Base-by-base conservation (phyloP, 139 green algal genomes). In the Volvox reticuliferus region DNA sequence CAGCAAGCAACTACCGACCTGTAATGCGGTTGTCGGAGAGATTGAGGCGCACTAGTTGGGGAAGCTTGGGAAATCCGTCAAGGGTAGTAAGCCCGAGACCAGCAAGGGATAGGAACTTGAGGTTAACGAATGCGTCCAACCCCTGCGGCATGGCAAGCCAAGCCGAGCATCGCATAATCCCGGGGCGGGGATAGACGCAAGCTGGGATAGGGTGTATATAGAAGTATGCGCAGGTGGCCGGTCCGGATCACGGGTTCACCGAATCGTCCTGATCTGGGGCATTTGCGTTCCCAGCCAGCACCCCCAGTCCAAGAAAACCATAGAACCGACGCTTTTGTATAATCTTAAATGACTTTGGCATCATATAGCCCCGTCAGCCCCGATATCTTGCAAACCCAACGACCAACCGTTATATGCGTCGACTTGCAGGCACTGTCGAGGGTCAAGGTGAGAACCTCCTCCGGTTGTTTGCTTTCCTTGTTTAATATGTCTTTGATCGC, bases 21-120 rank as follows among this genome's bases (percentile, higher is more conserved):
- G 85, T 50, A 35, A 91, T 91, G 76, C 76, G 75, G 75, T 91
- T 91, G 44, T 91, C 87, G 1, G 61, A 68, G 61, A 91, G 87
- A 13, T 21, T 86, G 13, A 91, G 76, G 61, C 24, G 75, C 33
- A 20, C 76, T 55, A 91, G 62, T 32, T 91, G 86, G 21, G 87
- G 87, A 2, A 91, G 87, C 87, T 86, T 79, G 26, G 87, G 87
- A 24, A 91, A 91, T 30, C 87, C 87, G 61, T 91, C 87, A 33
- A 91, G 87, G 1, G 87, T 63, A 32, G 75, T 91, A 0, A 91
- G 61, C 20, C 76, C 76, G 20, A 91, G 76, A 61, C 76, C 30
- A 62, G 61, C 65, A 36, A 91, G 76, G 1, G 76, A 86, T 1
- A 91, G 62, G 17, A 28, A 76, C 75, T 78, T 78, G 32, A 91